Evolutionary conservation across 2,329 filamentous ascomycete genomes (phyloP).

Genomic region (Pseudocercospora fuligena): DNA sequence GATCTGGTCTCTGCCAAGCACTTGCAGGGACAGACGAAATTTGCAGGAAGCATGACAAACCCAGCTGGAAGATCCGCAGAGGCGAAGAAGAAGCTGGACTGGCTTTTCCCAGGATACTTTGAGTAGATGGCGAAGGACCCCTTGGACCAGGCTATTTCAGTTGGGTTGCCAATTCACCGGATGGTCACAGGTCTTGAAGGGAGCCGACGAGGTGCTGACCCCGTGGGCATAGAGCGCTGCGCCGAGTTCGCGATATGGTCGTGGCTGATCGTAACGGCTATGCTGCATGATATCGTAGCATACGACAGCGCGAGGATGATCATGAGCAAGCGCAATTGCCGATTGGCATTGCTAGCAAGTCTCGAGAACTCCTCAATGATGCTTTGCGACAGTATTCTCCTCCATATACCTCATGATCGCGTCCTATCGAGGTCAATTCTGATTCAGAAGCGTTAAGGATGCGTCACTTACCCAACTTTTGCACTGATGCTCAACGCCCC

Average conservation of each 20-base stretch:
- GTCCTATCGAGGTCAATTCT: not conserved
- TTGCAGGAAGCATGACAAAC: slow-evolving; percentile 83
- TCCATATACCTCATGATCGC: slow-evolving; percentile 10
- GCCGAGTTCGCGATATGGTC: not conserved
- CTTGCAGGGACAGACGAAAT: slow-evolving; percentile 74
- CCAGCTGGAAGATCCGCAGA: slow-evolving; percentile 73
- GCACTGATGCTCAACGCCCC: slow-evolving; percentile 40
- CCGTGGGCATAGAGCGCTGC: too few relatives aligned
- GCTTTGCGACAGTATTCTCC: slow-evolving; percentile 5
- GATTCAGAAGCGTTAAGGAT: not conserved
- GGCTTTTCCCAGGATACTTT: slow-evolving; percentile 84
- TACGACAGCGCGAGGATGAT: not conserved
- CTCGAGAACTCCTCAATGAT: not conserved
- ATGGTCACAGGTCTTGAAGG: not conserved
- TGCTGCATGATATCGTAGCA: not conserved
- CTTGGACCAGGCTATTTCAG: not conserved
- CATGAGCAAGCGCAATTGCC: not conserved
- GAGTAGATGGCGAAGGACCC: slow-evolving; percentile 31
- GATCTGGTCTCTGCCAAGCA: slow-evolving; percentile 82
- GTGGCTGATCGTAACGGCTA: not conserved
- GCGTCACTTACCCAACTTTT: slow-evolving; percentile 35
- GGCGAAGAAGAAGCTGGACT: slow-evolving; percentile 79
- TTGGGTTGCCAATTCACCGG: not conserved
- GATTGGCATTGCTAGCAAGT: not conserved
- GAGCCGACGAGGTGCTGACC: not conserved